These are phyloP conservation scores for Cucumis variabilis DNA, from an alignment of 331 rosid genomes.

Conservation along the genomic window DNA sequence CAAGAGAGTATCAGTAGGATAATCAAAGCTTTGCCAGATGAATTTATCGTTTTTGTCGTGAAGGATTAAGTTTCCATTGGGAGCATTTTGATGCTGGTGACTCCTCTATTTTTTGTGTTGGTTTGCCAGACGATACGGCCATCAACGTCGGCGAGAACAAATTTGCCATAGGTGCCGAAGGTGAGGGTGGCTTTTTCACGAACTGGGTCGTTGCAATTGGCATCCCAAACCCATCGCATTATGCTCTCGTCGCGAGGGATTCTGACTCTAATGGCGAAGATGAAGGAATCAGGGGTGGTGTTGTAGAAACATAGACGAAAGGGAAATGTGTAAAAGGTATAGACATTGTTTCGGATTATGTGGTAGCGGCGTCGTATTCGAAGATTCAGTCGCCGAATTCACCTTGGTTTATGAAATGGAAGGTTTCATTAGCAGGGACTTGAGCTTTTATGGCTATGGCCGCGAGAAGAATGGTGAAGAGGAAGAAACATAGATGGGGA, in stretches of 20 bases:
- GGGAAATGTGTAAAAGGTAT: constrained; percentile 27
- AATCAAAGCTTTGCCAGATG: constrained; percentile 50
- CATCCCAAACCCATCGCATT: constrained; percentile 53
- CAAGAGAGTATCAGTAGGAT: constrained; percentile 43
- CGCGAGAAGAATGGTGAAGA: constrained; percentile 29
- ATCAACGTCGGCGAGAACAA: constrained; percentile 37
- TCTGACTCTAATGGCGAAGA: constrained; percentile 43
- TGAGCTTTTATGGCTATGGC: constrained; percentile 36
- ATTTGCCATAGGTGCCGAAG: constrained; percentile 38
- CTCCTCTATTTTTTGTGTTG: constrained; percentile 45
- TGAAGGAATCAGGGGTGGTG: constrained; percentile 50
- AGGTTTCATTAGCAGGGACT: constrained; percentile 43
- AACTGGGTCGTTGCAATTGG: constrained; percentile 42
- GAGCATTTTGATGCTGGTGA: constrained; percentile 37
- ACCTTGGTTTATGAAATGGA: constrained; percentile 41
- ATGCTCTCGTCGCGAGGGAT: constrained; percentile 29
- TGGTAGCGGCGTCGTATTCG: constrained; percentile 44
- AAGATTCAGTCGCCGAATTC: constrained; percentile 40
- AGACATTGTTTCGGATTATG: background rate
- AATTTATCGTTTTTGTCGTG: constrained; percentile 35
- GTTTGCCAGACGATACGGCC: constrained; percentile 45
- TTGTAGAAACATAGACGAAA: constrained; percentile 43
- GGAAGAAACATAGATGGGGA: constrained; percentile 22
- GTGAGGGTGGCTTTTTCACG: constrained; percentile 44
- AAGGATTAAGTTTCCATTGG: constrained; percentile 42